These are phyloP conservation scores for Phlyctochytrium bullatum DNA, from an alignment of 192 early-diverging fungal species.

Conservation along the genomic window DNA sequence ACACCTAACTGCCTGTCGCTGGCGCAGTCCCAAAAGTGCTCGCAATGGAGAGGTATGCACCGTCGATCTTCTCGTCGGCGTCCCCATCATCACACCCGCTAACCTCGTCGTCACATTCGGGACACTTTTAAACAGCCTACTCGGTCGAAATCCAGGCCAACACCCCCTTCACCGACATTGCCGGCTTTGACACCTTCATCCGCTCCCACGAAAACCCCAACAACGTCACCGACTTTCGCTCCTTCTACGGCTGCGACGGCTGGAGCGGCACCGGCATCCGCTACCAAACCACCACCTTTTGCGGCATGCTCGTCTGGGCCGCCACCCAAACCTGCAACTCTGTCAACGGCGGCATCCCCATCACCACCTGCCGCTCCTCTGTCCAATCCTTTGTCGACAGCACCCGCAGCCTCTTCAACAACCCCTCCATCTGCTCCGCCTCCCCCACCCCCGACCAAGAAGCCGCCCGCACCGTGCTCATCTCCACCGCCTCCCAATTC, in stretches of 20 bases:
- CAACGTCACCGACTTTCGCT: background rate
- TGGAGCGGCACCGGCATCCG: background rate
- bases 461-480: background rate
- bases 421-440: background rate
- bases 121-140: slow-evolving; percentile 1
- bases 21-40: too few species aligned
- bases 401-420: background rate
- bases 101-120: too few species aligned
- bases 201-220: background rate
- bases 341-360: background rate
- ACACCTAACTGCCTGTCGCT: too few species aligned
- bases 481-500: background rate
- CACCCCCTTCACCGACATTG: background rate
- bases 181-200: background rate
- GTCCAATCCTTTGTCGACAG: background rate
- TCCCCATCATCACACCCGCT: too few species aligned
- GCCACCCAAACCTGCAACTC: background rate
- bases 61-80: too few species aligned
- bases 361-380: background rate
- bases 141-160: background rate
- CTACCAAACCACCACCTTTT: background rate
- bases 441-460: background rate
- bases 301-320: background rate
- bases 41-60: too few species aligned
- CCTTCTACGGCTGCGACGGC: background rate